Percentiles rank a stretch among this genome's conserved stretches.
Conservation (phyloP, 2,329 filamentous ascomycete species). For the Alternaria consortialis region DNA sequence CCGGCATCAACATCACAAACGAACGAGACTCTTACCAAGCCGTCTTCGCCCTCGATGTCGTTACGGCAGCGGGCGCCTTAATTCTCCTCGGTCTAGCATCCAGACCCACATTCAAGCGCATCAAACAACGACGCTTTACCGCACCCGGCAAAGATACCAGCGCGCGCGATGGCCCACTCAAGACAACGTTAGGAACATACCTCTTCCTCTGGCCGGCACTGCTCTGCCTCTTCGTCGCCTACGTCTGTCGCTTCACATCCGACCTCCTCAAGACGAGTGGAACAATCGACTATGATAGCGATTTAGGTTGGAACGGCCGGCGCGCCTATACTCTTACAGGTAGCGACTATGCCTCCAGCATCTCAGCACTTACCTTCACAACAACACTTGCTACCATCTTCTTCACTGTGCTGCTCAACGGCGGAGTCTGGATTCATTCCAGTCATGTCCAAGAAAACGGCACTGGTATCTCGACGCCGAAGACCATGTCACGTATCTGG, state of each 20-base stretch:
- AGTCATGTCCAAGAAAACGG: slow-evolving; percentile 13
- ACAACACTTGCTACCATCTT: slow-evolving; percentile 7
- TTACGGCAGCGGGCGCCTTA: slow-evolving; percentile 1
- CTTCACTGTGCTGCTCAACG: slow-evolving; percentile 13
- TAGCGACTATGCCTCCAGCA: not conserved
- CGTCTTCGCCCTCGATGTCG: slow-evolving; percentile 14
- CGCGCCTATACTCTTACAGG: not conserved
- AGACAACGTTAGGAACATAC: slow-evolving; percentile 11
- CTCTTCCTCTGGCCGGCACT: slow-evolving; percentile 13
- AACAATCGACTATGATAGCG: slow-evolving; percentile 4
- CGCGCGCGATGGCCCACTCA: slow-evolving; percentile 4
- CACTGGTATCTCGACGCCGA: slow-evolving; percentile 4
- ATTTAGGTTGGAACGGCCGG: slow-evolving; percentile 9
- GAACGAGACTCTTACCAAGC: slow-evolving; percentile 10
- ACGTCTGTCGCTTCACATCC: slow-evolving; percentile 9
- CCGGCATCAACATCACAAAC: slow-evolving; percentile 3
- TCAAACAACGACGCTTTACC: not conserved
- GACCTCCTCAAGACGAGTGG: slow-evolving; percentile 10
- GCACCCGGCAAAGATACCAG: not conserved
- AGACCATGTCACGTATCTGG: slow-evolving; percentile 5
- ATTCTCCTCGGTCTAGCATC: not conserved
- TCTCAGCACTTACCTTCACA: slow-evolving; percentile 7
- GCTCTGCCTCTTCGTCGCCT: slow-evolving; percentile 13
- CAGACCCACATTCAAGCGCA: too few species aligned
- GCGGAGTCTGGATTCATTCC: slow-evolving; percentile 12